Base-by-base conservation (phyloP, 2,329 filamentous ascomycete species). In the Davidsoniella eucalypti region DNA sequence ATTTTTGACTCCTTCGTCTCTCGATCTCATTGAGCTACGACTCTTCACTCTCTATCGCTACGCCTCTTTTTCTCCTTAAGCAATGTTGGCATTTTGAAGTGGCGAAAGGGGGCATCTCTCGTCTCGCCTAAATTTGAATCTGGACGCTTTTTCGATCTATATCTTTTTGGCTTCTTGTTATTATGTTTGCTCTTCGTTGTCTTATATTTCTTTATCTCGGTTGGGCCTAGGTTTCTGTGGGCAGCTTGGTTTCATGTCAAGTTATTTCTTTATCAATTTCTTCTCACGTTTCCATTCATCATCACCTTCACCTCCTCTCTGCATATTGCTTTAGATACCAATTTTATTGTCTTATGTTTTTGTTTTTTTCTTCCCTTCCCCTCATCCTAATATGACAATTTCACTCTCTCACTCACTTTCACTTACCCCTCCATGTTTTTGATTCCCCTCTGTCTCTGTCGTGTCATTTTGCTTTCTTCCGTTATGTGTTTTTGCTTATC, bases 251-350 rank as follows among this genome's bases (percentile, higher is more conserved):
- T 50, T 14, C 18, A 21, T 46, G 21, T 23, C 21, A 23, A 23
- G 21, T 17, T 29, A 25, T 52, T n/a, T 44, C 26, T 17, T 23
- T 9, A 26, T 39, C 5, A 12, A 38, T 38, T 16, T 38, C 36
- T 16, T 16, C 38, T 25, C 21, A 25, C 42, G 10, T 44, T 23
- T 44, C 42, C 18, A n/a, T 12, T 43, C 41, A 12, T 23, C 21
- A 18, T 43, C 18, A 23, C n/a, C 26, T 17, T 41, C 39, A 17
- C 10, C 12, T 33, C 17, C 42, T 29, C 23, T 43, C 26, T 43
- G 38, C 23, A 49, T 49, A 26, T 49, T 43, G 47, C 47, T 49
- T 49, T 49, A 49, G 47, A 49, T 49, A 49, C 47, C 47, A 49
- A 49, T 44, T 40, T 43, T 41, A 41, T 40, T 39, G 47, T 43